Evolutionary conservation across 2,329 filamentous ascomycete genomes (phyloP), one percentile per base, ranked within the genome.

Genomic region (Talaromyces pinophilus): DNA sequence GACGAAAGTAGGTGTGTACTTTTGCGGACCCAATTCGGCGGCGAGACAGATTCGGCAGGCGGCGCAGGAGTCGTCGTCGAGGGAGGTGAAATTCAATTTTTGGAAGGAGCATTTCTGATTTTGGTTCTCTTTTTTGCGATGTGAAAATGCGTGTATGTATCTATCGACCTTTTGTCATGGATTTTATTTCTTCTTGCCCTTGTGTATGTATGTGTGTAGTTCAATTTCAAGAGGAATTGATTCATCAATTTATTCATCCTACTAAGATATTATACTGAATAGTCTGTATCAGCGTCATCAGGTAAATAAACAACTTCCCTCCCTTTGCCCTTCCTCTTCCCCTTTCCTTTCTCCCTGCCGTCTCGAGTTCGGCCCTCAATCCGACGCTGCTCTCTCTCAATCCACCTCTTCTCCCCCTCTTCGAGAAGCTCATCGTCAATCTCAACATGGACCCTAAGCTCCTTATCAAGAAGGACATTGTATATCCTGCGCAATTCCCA

Each of bases 1-100:
- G 73, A 96, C 92, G 3, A 92, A 94, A 44, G 91, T 99, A 13
- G 95, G 95, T 80, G 94, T 99, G 22, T 99, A 99, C 82, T 98
- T 98, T 80, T 99, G 95, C 78, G 95, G 95, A 67, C 93, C 93
- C 28, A 95, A 91, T 69, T 85, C 85, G 70, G 83, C 86, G 80
- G 94, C 94, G 6, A 87, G 93, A 71, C 88, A 92, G 73, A 97
- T 99, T 77, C 90, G 91, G 79, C 87, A 88, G 75, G 93, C 94
- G 17, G 91, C 92, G 71, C 91, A 90, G 74, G 78, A 83, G 63
- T 90, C 90, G 17, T 91, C 88, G 13, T 88, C 86, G 44, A 87
- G 87, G 69, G 91, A 96, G 71, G 92, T 99, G 66, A 87, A 89
- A 74, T 99, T 98, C 83, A 91, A 92, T 73, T 99, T 99, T 84